Conservation (phyloP, 345 rosid species). For the Salix exigua region DNA sequence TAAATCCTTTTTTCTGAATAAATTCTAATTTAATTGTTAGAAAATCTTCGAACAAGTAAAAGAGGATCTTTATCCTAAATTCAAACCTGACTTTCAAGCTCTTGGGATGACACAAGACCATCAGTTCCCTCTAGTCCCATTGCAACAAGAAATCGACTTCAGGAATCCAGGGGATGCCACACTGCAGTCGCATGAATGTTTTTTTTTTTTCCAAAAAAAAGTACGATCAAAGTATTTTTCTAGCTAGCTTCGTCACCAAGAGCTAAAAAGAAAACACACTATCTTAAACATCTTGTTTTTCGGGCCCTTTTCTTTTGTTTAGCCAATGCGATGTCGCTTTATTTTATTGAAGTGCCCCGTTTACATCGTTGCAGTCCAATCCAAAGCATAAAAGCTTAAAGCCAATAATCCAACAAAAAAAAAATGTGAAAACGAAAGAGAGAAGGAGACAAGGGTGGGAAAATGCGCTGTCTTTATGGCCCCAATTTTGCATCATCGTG, state of each 20-base stretch:
- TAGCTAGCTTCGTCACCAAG: no score
- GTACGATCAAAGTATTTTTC: no score
- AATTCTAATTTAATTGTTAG: no score
- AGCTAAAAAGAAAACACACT: no score
- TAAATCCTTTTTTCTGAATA: no score
- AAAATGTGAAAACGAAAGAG: neutral
- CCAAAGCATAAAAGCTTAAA: conserved; percentile 5
- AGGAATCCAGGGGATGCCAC: neutral
- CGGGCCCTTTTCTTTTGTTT: neutral
- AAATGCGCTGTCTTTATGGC: conserved; percentile 19
- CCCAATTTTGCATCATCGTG: neutral
- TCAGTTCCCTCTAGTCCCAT: neutral
- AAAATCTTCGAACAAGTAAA: no score
- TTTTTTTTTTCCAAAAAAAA: no score
- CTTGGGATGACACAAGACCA: no score
- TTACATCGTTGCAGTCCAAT: conserved; percentile 7
- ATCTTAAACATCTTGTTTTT: neutral
- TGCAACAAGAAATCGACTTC: neutral
- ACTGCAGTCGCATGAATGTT: no score
- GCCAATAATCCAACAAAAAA: neutral
- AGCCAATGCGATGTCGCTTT: no score
- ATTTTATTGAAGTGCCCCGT: conserved; percentile 10
- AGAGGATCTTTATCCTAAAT: no score
- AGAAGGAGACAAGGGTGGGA: neutral
- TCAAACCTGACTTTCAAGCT: no score